Base-by-base conservation (phyloP, 257 asterid genomes). In the Ballota nigra region DNA sequence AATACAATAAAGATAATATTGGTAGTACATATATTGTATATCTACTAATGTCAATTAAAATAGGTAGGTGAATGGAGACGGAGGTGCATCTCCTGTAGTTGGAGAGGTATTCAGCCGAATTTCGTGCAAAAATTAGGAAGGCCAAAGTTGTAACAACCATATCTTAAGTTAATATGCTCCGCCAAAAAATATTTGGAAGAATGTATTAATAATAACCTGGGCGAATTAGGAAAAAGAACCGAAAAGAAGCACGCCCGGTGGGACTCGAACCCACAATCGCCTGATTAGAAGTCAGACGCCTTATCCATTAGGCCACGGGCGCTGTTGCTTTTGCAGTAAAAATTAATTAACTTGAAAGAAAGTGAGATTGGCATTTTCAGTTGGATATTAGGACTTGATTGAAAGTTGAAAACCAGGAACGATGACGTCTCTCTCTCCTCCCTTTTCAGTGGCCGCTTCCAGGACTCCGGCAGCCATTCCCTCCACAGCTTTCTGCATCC, bases 211-310 rank as follows among this genome's bases (percentile, higher is more conserved):
- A n/a, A n/a, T n/a, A n/a, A n/a, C n/a, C n/a, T n/a, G n/a, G n/a
- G n/a, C n/a, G n/a, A n/a, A n/a, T n/a, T n/a, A n/a, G n/a, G 7
- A 33, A 33, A 6, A 33, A 4, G 1, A 33, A 2, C 0, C 4
- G 2, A 33, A 36, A 58, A 58, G 26, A 58, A 28, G 0, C 67
- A 62, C 67, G 67, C 67, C 67, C 96, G 87, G 97, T 90, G 92
- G 96, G 98, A 88, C 86, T 92, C 96, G 95, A 92, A 90, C 96
- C 95, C 97, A 88, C 96, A 90, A 90, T 92, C 97, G 95, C 96
- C 86, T 88, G 95, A 90, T 92, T 90, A 90, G 96, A 92, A 90
- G 98, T 88, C 95, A 90, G 85, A 65, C 95, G 97, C 97, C 98
- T 92, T 88, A 90, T 90, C 97, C 92, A 90, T 92, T 92, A 90